Evolutionary conservation across 495 filamentous ascomycete species (phyloP), one percentile per base, ranked within the genome.

Genomic region (Poronia punctata): DNA sequence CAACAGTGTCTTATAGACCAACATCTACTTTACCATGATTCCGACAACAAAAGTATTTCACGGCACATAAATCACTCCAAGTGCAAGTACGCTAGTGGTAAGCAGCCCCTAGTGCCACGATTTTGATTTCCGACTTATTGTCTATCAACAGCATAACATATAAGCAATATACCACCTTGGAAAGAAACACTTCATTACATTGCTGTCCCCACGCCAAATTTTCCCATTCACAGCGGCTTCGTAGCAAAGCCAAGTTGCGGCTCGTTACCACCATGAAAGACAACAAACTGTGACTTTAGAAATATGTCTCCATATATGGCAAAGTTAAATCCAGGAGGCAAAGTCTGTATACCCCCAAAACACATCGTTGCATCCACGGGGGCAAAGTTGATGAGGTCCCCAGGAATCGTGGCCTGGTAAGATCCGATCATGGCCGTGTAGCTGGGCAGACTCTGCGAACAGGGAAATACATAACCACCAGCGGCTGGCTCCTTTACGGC

Each of bases 241-340:
- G 59, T 53, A n/a, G 82, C 82, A 59, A 84, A 80, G 7, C 82
- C 83, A 31, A 86, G 56, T 36, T 66, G 56, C 64, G 66, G 59
- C 25, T 45, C 5, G 5, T 58, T 66, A 21, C 63, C 63, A 22
- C 69, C 65, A 40, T 88, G 76, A 49, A 88, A 88, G 3, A 93
- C 78, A 8, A 82, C 84, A 45, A 84, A 89, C 59, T 87, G 80
- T 55, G 74, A 75, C 72, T 92, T 89, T 43, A 93, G 72, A 63
- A 89, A 89, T 41, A 90, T 75, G 44, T 89, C 86, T 17, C 86
- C 86, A 39, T 87, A 83, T 52, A 94, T 88, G 24, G 75, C 74
- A 54, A 86, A 78, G 12, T 66, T 72, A 26, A 86, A 68, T 23
- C 76, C 76, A 18, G 62, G 60, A 43, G 80, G 48, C 4, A 47